Base-by-base conservation (phyloP, 2,329 filamentous ascomycete species). In the Fusarium lateritium region DNA sequence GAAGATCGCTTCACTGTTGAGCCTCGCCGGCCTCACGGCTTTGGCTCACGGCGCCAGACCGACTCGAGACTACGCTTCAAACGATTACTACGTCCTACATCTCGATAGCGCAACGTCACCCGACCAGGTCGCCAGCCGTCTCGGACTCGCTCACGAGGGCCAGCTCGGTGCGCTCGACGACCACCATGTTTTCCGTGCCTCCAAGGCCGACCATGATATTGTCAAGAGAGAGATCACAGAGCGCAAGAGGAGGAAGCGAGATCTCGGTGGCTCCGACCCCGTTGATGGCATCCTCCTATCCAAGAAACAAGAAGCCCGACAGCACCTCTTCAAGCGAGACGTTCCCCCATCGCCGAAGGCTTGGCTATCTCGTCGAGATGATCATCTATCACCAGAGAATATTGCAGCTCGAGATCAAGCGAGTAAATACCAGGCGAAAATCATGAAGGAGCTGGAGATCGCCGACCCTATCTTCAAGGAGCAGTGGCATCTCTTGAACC, bases 401-500 rank as follows among this genome's bases (percentile, higher is more conserved):
- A 19, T 43, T 26, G 28, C n/a, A 28, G 65, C 76, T 4, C 70
- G 75, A 47, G 66, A 74, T 51, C 76, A 81, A 47, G 88, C 88
- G 5, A 81, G 91, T 24, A 79, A 85, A 63, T 82, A 85, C 65
- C 90, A 92, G 71, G 79, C 86, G 49, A 79, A 85, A 7, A 82
- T 97, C 46, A 90, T 90, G 70, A 79, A 84, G 51, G 82, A 84
- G 3, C 84, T 99, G n/a, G 84, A 85, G 15, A 98, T 99, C 69
- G 79, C 83, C 33, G 96, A 99, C 75, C 96, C 96, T 19, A 97
- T 97, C 53, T 99, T 98, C 80, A 85, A 87, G 42, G 92, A 97
- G 58, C 96, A 99, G 80, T 99, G 96, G 96, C 96, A 99, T 85
- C 83, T 99, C 46, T 91, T 92, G 83, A 99, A 99, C 77, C 85